Evolutionary conservation across 768 basidiomycete species (phyloP), one percentile per base, ranked within the genome.

Genomic region (Myochromella boudieri): DNA sequence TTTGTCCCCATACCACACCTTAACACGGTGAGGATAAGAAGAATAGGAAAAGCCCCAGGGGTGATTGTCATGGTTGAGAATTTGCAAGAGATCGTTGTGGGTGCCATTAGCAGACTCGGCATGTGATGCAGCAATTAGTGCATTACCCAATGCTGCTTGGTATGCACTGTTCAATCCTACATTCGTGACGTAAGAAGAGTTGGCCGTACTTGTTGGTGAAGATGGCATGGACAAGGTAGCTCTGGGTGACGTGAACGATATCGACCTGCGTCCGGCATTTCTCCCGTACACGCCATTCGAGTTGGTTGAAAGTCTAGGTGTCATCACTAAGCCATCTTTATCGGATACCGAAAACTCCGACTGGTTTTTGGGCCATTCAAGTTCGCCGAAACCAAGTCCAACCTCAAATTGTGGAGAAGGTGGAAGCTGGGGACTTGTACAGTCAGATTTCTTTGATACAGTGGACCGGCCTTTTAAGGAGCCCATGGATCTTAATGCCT

Each of bases 21-120:
- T 81, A 37, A 91, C 87, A 22, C 68, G 72, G 58, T 87, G 85
- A 11, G 81, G 81, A 54, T 95, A 88, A 17, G 88, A 78, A 12
- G 77, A 64, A 61, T 97, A 97, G 8, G 84, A 85, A 68, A 97
- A 95, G 0, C 91, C 95, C 89, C 90, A 92, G 1, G 89, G 84
- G 52, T 84, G 82, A 36, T 87, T 83, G 55, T 91, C 88, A 54
- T 91, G 91, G 58, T 95, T 93, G 44, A 97, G 74, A 61, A 99
- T 95, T 57, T 91, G 86, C 49, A 97, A 62, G 12, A 99, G 78
- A 68, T 99, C 97, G 46, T 83, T 80, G 57, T 95, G 91, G 0
- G 89, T 90, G 38, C 97, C 95, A 53, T 85, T 86, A 20, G 92
- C 81, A 4, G 92, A 93, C 63, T 98, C 95, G 2, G 95, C 87